Percentiles rank a stretch among this genome's conserved stretches.
Conservation (phyloP, 192 early-diverging fungal genomes). For the Backusella mclennaniae region DNA sequence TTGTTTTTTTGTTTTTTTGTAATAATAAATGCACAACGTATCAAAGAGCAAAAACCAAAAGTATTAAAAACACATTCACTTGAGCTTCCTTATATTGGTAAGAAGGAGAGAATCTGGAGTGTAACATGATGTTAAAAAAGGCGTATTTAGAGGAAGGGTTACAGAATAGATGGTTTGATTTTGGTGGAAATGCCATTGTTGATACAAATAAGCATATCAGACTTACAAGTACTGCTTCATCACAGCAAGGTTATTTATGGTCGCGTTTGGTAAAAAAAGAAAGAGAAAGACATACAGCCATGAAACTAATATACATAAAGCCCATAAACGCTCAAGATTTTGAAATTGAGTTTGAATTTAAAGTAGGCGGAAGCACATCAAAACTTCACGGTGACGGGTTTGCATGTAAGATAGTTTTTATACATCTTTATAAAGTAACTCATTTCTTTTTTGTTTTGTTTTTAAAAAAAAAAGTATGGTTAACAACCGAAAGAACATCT, state of each 20-base stretch:
- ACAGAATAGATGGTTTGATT: constrained; percentile 91
- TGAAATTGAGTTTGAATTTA: constrained; percentile 93
- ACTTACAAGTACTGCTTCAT: constrained; percentile 77
- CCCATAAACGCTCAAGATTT: constrained; percentile 66
- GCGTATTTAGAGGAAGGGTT: constrained; percentile 60
- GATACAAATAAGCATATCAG: constrained; percentile 87
- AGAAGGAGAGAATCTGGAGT: neutral
- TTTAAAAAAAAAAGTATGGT: constrained; percentile 60
- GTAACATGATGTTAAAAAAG: neutral
- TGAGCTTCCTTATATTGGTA: constrained; percentile 4
- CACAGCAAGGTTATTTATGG: constrained; percentile 86
- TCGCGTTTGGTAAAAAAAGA: constrained; percentile 44
- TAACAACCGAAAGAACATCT: constrained; percentile 67
- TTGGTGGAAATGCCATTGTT: constrained; percentile 87
- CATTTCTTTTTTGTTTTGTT: too few species aligned
- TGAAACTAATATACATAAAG: constrained; percentile 33
- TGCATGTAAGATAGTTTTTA: constrained; percentile 46
- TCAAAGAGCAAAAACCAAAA: neutral
- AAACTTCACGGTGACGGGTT: constrained; percentile 94
- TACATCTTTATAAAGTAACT: neutral
- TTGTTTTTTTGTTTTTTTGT: neutral
- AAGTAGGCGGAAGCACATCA: constrained; percentile 71
- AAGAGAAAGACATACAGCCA: neutral
- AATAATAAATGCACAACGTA: neutral
- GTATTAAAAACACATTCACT: neutral